phyloP scores from a whole-genome alignment of 352 stramenopile genomes.

The Detonula confervacea region DNA sequence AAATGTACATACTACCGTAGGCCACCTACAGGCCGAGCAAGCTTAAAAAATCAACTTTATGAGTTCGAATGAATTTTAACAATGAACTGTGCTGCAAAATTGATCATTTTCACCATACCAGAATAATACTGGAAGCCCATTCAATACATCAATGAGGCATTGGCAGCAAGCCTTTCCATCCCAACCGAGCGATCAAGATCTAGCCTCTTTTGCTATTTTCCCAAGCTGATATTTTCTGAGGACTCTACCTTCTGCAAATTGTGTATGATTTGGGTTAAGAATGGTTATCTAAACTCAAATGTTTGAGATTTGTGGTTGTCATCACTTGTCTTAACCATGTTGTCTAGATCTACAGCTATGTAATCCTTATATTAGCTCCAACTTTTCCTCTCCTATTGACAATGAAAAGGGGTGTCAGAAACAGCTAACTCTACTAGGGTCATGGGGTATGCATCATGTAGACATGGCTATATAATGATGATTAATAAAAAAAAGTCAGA shows the following conservation, averaged over 20 bases:
- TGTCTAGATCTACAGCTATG: slow-evolving; percentile 37
- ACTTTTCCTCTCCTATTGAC: slow-evolving; percentile 38
- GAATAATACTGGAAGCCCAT: too few relatives aligned
- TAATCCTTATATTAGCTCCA: slow-evolving; percentile 31
- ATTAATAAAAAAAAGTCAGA: not conserved
- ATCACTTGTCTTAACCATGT: slow-evolving; percentile 9
- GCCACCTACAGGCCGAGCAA: too few relatives aligned
- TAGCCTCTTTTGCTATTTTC: slow-evolving; percentile 31
- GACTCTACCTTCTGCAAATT: not conserved
- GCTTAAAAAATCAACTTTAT: too few relatives aligned
- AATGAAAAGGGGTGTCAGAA: slow-evolving; percentile 50
- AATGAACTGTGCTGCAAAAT: too few relatives aligned
- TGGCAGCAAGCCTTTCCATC: slow-evolving; percentile 42
- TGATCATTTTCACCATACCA: too few relatives aligned
- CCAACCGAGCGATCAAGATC: slow-evolving; percentile 31
- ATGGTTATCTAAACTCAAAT: not conserved
- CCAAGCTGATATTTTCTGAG: not conserved
- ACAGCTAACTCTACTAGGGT: slow-evolving; percentile 62
- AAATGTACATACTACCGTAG: too few relatives aligned
- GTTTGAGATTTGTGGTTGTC: not conserved
- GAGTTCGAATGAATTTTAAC: too few relatives aligned
- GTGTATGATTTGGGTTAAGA: not conserved
- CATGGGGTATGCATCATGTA: slow-evolving; percentile 71
- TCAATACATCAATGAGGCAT: slow-evolving; percentile 17
- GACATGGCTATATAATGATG: slow-evolving; percentile 24